Evolutionary conservation across 805 yeast species (phyloP).

Genomic region (Starmera pachycereana): DNA sequence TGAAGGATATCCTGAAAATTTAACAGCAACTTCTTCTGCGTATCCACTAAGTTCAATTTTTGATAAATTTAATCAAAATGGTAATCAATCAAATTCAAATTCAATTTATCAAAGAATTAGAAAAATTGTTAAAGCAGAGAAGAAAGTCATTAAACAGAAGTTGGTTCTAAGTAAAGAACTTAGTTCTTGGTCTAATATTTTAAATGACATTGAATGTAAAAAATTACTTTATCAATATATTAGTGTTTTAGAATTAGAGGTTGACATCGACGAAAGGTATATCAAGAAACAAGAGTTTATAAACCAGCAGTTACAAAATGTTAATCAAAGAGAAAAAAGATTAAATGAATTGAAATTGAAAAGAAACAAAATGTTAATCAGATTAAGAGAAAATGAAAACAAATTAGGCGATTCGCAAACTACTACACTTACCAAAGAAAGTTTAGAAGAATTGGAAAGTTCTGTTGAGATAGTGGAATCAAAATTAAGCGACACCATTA

Average conservation of each 20-base stretch:
- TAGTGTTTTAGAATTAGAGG: constrained; percentile 27
- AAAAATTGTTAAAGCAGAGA: constrained; percentile 29
- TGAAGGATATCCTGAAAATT: background rate
- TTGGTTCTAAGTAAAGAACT: constrained; percentile 30
- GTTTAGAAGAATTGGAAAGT: constrained; percentile 39
- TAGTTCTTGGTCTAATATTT: constrained; percentile 28
- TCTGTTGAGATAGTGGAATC: constrained; percentile 42
- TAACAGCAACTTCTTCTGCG: constrained; percentile 5
- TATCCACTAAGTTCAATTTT: constrained; percentile 16
- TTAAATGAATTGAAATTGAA: constrained; percentile 27
- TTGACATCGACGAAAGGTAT: constrained; percentile 24
- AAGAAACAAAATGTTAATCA: constrained; percentile 27
- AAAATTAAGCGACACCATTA: constrained; percentile 38
- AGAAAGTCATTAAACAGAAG: constrained; percentile 25
- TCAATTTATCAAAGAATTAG: constrained; percentile 23
- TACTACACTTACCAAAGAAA: constrained; percentile 35
- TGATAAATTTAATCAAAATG: constrained; percentile 12
- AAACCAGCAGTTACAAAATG: constrained; percentile 32
- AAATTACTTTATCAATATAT: constrained; percentile 30
- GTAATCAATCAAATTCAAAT: constrained; percentile 15
- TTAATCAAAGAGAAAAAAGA: constrained; percentile 41
- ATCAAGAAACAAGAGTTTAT: constrained; percentile 34
- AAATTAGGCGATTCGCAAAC: constrained; percentile 36
- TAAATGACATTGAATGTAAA: constrained; percentile 30
- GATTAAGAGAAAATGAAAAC: constrained; percentile 31